phyloP scores from a whole-genome alignment of 805 yeast genomes.

The Candida broadrunensis region DNA sequence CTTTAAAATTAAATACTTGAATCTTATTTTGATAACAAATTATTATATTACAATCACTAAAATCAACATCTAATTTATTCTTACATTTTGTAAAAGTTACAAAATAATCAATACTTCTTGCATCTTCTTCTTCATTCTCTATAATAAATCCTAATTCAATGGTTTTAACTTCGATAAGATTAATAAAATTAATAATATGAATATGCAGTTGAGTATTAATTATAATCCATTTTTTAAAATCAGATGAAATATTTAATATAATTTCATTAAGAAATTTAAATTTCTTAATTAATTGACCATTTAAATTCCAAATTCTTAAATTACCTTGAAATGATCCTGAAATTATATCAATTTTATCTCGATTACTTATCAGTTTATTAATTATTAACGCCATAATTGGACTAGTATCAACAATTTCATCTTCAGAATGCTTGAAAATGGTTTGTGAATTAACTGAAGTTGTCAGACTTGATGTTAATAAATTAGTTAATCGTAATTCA shows the following conservation, averaged over 20 bases:
- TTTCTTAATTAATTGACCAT: constrained; percentile 13
- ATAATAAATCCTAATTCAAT: constrained; percentile 15
- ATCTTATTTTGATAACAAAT: constrained; percentile 16
- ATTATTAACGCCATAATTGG: constrained; percentile 15
- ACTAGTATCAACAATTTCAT: constrained; percentile 4
- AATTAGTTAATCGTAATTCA: constrained; percentile 28
- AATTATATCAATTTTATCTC: constrained; percentile 23
- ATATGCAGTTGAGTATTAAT: constrained; percentile 14
- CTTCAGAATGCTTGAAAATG: constrained; percentile 12
- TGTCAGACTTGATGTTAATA: constrained; percentile 25
- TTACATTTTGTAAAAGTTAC: constrained; percentile 2
- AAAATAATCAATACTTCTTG: constrained; percentile 1
- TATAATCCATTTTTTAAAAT: constrained; percentile 23
- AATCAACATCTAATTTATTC: constrained; percentile 28
- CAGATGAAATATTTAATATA: constrained; percentile 19
- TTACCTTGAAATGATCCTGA: constrained; percentile 21
- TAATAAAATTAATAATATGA: constrained; percentile 16
- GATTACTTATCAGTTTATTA: constrained; percentile 15
- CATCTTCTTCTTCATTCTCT: constrained; percentile 5
- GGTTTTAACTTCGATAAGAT: constrained; percentile 5
- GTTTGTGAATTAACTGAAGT: constrained; percentile 20
- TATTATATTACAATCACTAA: constrained; percentile 26
- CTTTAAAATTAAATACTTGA: constrained; percentile 20
- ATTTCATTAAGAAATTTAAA: constrained; percentile 10
- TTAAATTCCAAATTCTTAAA: constrained; percentile 22